A percentile compares a stretch with the other conserved stretches of the same genome.
Conservation (phyloP, 106 monocot species). For the Acanthochlamys bracteata region DNA sequence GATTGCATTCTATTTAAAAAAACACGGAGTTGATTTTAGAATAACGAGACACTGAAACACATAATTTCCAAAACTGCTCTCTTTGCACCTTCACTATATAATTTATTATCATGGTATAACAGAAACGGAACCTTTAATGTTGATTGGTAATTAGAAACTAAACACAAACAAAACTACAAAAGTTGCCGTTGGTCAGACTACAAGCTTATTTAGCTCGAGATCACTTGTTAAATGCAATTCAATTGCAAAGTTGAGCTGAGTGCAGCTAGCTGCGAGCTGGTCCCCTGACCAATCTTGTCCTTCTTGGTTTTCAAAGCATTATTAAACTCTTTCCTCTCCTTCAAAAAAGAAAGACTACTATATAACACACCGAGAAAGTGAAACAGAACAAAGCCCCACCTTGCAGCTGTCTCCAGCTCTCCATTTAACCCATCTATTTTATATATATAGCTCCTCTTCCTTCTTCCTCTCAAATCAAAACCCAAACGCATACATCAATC, state of each 20-base stretch:
- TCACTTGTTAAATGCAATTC: background rate
- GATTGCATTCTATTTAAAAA: no score
- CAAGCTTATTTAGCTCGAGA: no score
- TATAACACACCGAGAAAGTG: background rate
- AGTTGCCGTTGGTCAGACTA: no score
- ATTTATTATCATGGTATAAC: no score
- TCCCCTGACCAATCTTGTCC: background rate
- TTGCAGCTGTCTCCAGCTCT: conserved; percentile 15
- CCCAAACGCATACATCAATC: background rate
- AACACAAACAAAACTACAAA: no score
- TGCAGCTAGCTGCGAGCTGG: background rate
- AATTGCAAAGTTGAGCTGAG: background rate
- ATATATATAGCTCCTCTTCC: background rate
- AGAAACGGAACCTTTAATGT: no score
- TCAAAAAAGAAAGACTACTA: background rate
- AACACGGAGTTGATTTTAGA: no score
- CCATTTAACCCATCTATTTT: background rate
- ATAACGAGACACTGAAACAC: no score
- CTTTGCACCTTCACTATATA: no score
- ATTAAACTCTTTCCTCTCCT: no score
- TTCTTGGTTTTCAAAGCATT: background rate
- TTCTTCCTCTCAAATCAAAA: background rate
- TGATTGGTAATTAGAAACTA: no score
- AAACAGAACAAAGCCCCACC: background rate
- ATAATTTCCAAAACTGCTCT: no score